Evolutionary conservation across 176 grass and related monocot species (phyloP), one percentile per base, ranked within the genome.

Genomic region (Oryza meyeriana): DNA sequence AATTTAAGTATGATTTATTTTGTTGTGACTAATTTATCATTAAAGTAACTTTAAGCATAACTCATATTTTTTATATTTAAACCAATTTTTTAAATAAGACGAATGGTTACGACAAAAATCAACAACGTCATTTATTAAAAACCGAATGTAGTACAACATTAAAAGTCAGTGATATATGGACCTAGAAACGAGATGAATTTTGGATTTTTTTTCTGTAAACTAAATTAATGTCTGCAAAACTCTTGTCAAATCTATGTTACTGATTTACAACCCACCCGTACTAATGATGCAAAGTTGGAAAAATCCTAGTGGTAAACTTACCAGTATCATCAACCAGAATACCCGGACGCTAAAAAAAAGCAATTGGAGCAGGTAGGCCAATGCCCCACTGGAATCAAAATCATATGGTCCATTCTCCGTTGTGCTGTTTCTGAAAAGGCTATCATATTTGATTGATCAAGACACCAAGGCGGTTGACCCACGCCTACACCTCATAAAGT

Each of bases 331-430:
- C 55, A 59, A 59, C 55, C n/a, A n/a, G 55, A 18, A 12, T 28
- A 66, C 20, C 48, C 33, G 47, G 20, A 30, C 45, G 36, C 48
- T 47, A 31, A 22, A 24, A 69, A 76, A 76, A 78, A 61, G 29
- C 66, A 62, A 61, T 6, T 64, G 33, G 80, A 59, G 58, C 28
- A 62, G 9, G 47, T 44, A 72, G 69, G 26, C 32, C 17, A 67
- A 36, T 61, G 31, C 30, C 47, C 63, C 76, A 67, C 36, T 63
- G 9, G 22, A 70, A 32, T 58, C 52, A 81, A 42, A 72, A 55
- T 71, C 82, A 76, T 59, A 66, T 33, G 29, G 85, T n/a, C 73
- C 82, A 69, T 26, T 35, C 35, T 32, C 64, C 87, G 68, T 30
- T 69, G 63, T 50, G 32, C 4, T 77, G 41, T 32, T 73, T 71